Conservation (phyloP, 1,284 basidiomycete genomes). For the Ceratobasidium sp. region DNA sequence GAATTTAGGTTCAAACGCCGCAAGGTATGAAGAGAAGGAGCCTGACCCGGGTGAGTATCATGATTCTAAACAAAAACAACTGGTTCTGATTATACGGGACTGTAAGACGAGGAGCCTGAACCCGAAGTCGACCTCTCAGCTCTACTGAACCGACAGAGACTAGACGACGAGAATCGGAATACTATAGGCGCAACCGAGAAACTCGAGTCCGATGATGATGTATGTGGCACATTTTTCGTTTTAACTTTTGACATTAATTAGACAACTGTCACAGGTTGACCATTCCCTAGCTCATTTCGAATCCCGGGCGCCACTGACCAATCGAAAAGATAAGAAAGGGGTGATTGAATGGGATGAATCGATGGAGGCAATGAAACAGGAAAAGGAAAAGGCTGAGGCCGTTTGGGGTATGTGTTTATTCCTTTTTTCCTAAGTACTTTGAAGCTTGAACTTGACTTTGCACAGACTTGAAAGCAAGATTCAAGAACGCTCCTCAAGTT, state of each 20-base stretch:
- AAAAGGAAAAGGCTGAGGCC: slow-evolving; percentile 79
- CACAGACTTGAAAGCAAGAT: slow-evolving; percentile 75
- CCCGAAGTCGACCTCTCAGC: slow-evolving; percentile 78
- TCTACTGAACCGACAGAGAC: slow-evolving; percentile 73
- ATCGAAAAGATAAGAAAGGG: slow-evolving; percentile 63
- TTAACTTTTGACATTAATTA: slow-evolving; percentile 24
- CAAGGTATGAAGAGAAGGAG: slow-evolving; percentile 76
- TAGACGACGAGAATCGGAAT: slow-evolving; percentile 62
- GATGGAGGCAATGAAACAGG: slow-evolving; percentile 72
- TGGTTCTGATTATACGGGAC: slow-evolving; percentile 55
- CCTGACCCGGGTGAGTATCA: slow-evolving; percentile 64
- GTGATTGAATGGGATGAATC: slow-evolving; percentile 75
- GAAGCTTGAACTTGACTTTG: not conserved
- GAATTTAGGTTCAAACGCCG: slow-evolving; percentile 73
- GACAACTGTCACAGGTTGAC: slow-evolving; percentile 63
- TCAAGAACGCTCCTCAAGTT: slow-evolving; percentile 66
- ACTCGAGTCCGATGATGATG: slow-evolving; percentile 62
- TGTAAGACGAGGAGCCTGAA: slow-evolving; percentile 69
- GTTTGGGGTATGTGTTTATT: slow-evolving; percentile 67
- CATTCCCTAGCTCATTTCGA: slow-evolving; percentile 65
- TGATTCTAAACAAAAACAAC: not conserved
- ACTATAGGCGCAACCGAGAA: slow-evolving; percentile 34
- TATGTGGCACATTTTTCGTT: not conserved
- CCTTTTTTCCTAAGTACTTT: not conserved
- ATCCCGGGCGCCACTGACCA: slow-evolving; percentile 49